A percentile compares a stretch with the other conserved stretches of the same genome.
Conservation (phyloP, 2,329 filamentous ascomycete genomes). For the Escovopsis sp. region DNA sequence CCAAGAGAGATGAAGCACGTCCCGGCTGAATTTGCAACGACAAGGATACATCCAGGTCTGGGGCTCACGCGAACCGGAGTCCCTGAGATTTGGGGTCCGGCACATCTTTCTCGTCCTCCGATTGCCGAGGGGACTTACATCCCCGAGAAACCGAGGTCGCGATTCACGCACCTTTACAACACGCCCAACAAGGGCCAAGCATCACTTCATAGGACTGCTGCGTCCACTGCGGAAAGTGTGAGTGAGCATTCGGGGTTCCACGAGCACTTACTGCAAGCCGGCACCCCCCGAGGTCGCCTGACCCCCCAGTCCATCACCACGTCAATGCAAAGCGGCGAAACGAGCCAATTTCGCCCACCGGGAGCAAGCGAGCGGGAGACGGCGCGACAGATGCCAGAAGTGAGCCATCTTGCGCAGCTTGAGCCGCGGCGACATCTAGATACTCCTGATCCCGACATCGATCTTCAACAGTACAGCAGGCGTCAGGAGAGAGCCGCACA, state of each 20-base stretch:
- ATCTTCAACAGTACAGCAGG: neutral
- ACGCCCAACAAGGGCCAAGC: neutral
- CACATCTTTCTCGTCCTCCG: neutral
- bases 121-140: neutral
- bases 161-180: neutral
- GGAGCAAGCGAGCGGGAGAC: too few species aligned
- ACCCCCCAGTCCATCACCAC: neutral
- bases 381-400: neutral
- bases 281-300: neutral
- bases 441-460: neutral
- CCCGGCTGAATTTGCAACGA: too few species aligned
- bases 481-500: neutral
- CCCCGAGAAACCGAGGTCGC: neutral
- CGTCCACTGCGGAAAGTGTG: neutral
- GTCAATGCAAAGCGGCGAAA: neutral
- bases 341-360: neutral
- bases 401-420: neutral
- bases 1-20: too few species aligned
- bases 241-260: neutral
- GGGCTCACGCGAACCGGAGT: too few species aligned
- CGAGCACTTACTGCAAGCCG: neutral
- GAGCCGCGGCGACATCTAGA: neutral
- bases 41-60: too few species aligned
- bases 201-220: neutral
- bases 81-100: too few species aligned